phyloP scores from a whole-genome alignment of 805 yeast species.

The Hanseniaspora pseudoguilliermondii region DNA sequence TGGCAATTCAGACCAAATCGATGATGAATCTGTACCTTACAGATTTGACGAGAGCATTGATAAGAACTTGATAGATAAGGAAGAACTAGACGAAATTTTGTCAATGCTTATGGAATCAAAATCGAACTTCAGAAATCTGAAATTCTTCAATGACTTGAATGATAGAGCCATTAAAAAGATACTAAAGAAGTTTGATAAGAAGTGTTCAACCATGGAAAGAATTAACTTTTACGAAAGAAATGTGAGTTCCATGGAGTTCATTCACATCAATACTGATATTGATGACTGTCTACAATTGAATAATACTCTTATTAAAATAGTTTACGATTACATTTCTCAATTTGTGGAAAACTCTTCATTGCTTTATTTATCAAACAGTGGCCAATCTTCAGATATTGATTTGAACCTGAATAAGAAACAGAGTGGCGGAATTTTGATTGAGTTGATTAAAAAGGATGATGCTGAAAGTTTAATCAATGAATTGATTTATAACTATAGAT shows the following conservation, averaged over 20 bases:
- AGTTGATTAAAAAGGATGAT: constrained; percentile 33
- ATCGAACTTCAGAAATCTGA: constrained; percentile 63
- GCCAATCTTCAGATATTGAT: neutral
- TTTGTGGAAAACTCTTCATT: neutral
- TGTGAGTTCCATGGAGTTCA: constrained; percentile 2
- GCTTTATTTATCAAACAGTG: neutral
- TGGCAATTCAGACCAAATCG: constrained; percentile 33
- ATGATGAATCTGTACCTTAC: constrained; percentile 29
- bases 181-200: constrained; percentile 80
- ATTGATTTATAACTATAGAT: constrained; percentile 33
- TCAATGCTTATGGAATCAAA: constrained; percentile 65
- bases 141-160: constrained; percentile 89
- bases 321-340: constrained; percentile 10
- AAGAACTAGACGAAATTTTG: constrained; percentile 46
- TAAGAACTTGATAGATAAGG: constrained; percentile 21
- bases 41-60: constrained; percentile 30
- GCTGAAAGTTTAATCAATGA: constrained; percentile 33
- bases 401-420: neutral
- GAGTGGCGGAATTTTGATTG: constrained; percentile 14
- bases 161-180: constrained; percentile 82
- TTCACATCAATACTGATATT: constrained; percentile 2
- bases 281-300: constrained; percentile 5
- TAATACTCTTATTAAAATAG: neutral
- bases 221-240: constrained; percentile 11
- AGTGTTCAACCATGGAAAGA: constrained; percentile 38